Percentiles rank a stretch among this genome's conserved stretches.
phyloP scores from a whole-genome alignment of 2,329 filamentous ascomycete genomes.

The Colletotrichum sp. region DNA sequence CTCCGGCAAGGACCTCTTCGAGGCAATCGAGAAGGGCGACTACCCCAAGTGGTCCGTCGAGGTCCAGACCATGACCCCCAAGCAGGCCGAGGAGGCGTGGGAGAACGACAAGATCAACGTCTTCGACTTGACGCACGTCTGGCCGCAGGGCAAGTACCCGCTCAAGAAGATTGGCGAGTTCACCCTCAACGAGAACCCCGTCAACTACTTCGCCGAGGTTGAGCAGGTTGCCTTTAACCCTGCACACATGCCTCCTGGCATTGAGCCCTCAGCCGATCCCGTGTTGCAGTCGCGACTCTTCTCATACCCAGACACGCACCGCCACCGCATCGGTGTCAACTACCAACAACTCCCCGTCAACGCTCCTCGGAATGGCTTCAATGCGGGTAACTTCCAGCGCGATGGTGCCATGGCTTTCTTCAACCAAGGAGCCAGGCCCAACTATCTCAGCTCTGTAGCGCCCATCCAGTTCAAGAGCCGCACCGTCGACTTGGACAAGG shows the following conservation, averaged over 20 bases:
- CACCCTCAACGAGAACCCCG: constrained; percentile 67
- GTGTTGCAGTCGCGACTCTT: constrained; percentile 66
- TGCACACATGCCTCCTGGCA: constrained; percentile 66
- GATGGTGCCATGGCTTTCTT: constrained; percentile 67
- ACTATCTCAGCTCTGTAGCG: constrained; percentile 27
- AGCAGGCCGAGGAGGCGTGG: constrained; percentile 46
- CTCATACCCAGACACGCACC: constrained; percentile 66
- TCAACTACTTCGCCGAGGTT: constrained; percentile 73
- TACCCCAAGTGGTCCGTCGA: constrained; percentile 56
- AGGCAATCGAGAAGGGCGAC: constrained; percentile 47
- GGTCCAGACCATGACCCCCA: constrained; percentile 58
- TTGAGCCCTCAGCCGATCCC: constrained; percentile 66
- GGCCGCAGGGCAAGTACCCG: constrained; percentile 66
- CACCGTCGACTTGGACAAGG: constrained; percentile 39
- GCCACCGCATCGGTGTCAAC: constrained; percentile 67
- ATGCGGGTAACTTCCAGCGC: constrained; percentile 68
- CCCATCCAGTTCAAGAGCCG: constrained; percentile 39
- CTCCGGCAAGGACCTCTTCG: constrained; percentile 38
- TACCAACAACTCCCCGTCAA: constrained; percentile 70
- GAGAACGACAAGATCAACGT: constrained; percentile 47
- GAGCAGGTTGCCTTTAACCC: constrained; percentile 73
- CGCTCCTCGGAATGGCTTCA: constrained; percentile 57
- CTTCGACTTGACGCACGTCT: constrained; percentile 63
- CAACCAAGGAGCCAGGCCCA: constrained; percentile 19
- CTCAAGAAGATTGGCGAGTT: constrained; percentile 66